Base-by-base conservation (phyloP, 2,329 filamentous ascomycete genomes). In the Scleromitrula shiraiana region DNA sequence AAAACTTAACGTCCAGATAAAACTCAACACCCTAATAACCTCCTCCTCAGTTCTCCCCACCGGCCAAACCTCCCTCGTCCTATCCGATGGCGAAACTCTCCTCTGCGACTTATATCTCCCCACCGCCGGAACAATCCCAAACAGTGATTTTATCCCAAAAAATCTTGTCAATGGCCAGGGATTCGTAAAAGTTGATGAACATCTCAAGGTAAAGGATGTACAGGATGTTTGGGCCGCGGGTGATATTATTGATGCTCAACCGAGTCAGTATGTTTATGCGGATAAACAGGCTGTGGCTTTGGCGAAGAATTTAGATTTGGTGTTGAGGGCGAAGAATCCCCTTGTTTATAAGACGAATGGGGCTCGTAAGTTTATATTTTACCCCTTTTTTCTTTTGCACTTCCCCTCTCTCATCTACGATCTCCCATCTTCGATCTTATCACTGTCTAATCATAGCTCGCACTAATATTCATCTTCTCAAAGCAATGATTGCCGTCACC, bases 81-180 rank as follows among this genome's bases (percentile, higher is more conserved):
- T 81, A 7, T 64, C 64, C 27, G 65, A 64, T 50, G 73, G 73
- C 52, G 68, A 71, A 52, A 72, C 62, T 41, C 56, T 80, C 50
- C 54, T 64, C 7, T 76, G 76, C 2, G 77, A 82, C 56, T 51
- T 76, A n/a, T 78, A 77, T 61, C 65, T 82, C 20, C 71, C 77
- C 5, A 76, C 77, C 4, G 70, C 73, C 56, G 78, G 78, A 26
- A 62, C 78, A 33, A 58, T 66, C 17, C 73, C 77, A 37, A 82
- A 81, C 62, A 71, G 74, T 5, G 70, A 71, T 33, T 80, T 70
- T 60, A 55, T 82, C 4, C 71, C 73, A 1, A 59, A 56, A 4
- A 58, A 61, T 35, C 64, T 73, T 50, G 66, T 78, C 5, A 70
- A 67, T 17, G 66, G 69, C 17, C 63, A 60, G 41, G 69, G 68